Evolutionary conservation across 2,329 filamentous ascomycete genomes (phyloP), one percentile per base, ranked within the genome.

Genomic region (Aureobasidium sp.): DNA sequence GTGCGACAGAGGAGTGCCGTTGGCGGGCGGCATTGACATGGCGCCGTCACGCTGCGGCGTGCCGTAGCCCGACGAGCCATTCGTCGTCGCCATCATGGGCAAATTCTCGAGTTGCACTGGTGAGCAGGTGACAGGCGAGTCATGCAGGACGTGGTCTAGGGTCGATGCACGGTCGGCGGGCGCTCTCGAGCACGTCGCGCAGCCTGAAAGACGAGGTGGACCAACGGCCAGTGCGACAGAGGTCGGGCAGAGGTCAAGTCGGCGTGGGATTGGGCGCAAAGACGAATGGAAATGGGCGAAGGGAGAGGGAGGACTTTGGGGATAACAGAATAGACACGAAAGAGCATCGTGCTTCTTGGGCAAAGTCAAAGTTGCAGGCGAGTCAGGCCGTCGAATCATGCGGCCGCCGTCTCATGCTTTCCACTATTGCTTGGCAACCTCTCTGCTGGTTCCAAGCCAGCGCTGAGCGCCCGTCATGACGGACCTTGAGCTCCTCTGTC

Each of bases 41-140:
- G 31, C n/a, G 45, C 34, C 47, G 29, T 61, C 57, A n/a, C 57
- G 45, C 29, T 61, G 45, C 47, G 57, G 57, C 57, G 47, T 61
- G 37, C 57, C 57, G 37, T 61, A 52, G 57, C 57, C 47, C 9
- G 57, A 52, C 27, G 57, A 51, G 57, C 57, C 57, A 37, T 61
- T 61, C 22, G 47, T 61, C 37, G 57, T 61, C 36, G 57, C 57
- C 57, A 52, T 61, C 25, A 44, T 45, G 22, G 52, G 20, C 48
- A 31, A 42, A 51, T 15, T 36, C 39, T 44, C 37, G 55, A 48
- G 41, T 20, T 39, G n/a, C 56, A n/a, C n/a, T 59, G 31, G 31
- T 48, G 25, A 39, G 29, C 20, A 29, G 25, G 36, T 22, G 25
- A 44, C 22, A 11, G 5, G 29, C 56, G 56, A 59, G 56, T 59